Evolutionary conservation across 192 early-diverging fungal genomes (phyloP), one percentile per base, ranked within the genome.

Genomic region (Mortierella hygrophila): DNA sequence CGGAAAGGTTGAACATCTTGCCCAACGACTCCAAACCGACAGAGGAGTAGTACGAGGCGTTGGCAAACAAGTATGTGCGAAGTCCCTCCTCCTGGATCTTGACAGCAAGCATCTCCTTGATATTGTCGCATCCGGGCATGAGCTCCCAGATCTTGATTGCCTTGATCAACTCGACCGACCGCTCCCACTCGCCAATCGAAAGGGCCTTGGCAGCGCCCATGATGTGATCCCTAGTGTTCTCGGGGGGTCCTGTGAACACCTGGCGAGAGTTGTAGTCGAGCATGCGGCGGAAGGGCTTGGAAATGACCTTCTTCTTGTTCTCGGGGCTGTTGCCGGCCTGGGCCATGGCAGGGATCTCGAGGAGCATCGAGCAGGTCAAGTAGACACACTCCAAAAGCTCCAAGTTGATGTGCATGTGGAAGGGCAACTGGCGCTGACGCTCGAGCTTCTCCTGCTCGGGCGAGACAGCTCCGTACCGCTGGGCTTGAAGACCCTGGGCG

Each of bases 391-490:
- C 99, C 63, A 99, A 89, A 26, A 99, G 93, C 90, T 99, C 99
- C 71, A 99, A 89, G 92, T 99, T 99, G 89, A 99, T 97, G 91
- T 98, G 97, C 96, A 99, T 98, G 91, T 99, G 98, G 96, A 99
- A 99, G 32, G 98, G 98, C 82, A 99, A 90, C 92, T 99, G 98
- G 77, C 98, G 93, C 90, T 95, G 96, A 83, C 97, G 96, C 89
- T 98, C 97, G 29, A 97, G 91, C 82, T 95, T 92, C 89, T 99
- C 98, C 81, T 97, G 95, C 83, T 97, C 97, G 1, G 96, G 93
- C 29, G 97, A 95, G 80, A 94, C 91, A 89, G 97, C 94, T 54
- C 93, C 92, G 82, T 92, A 94, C 78, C 93, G 93, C 88, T 95
- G 94, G 60, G 82, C 82, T 70, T 89, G 90, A 38, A 93, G 76